Conservation (phyloP, 345 rosid species). For the Rhodamnia rubescens region DNA sequence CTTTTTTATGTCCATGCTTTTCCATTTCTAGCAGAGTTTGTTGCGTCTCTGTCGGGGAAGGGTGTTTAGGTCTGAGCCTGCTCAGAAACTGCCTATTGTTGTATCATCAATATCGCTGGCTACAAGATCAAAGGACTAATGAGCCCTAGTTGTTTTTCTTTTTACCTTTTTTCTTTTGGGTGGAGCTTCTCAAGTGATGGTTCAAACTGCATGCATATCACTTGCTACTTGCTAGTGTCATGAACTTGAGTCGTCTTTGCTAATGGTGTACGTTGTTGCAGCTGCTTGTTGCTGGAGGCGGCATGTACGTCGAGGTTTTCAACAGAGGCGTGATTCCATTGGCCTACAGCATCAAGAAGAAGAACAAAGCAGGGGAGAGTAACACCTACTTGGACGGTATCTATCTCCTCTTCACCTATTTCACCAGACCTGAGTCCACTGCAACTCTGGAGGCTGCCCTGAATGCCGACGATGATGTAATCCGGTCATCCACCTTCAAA, state of each 20-base stretch:
- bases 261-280: slow-evolving; percentile 10
- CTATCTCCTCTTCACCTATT: slow-evolving; percentile 83
- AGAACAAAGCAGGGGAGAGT: slow-evolving; percentile 74
- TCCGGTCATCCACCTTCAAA: slow-evolving; percentile 67
- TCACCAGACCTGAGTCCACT: slow-evolving; percentile 78
- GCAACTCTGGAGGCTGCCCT: slow-evolving; percentile 35
- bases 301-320: slow-evolving; percentile 92
- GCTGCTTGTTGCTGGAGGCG: slow-evolving; percentile 98
- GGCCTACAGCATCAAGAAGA: slow-evolving; percentile 80
- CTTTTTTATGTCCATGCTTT: neutral
- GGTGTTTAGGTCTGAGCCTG: neutral
- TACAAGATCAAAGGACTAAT: neutral
- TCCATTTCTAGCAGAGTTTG: neutral
- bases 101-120: neutral
- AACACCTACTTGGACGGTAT: slow-evolving; percentile 85
- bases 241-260: neutral
- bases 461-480: slow-evolving; percentile 58
- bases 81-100: neutral
- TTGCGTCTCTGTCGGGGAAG: neutral
- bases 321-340: slow-evolving; percentile 93
- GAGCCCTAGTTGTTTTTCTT: neutral
- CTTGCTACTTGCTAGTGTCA: neutral
- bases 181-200: neutral
- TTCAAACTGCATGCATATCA: neutral
- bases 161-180: neutral